Base-by-base conservation (phyloP, 805 yeast genomes). In the Nadsonia fulvescens region DNA sequence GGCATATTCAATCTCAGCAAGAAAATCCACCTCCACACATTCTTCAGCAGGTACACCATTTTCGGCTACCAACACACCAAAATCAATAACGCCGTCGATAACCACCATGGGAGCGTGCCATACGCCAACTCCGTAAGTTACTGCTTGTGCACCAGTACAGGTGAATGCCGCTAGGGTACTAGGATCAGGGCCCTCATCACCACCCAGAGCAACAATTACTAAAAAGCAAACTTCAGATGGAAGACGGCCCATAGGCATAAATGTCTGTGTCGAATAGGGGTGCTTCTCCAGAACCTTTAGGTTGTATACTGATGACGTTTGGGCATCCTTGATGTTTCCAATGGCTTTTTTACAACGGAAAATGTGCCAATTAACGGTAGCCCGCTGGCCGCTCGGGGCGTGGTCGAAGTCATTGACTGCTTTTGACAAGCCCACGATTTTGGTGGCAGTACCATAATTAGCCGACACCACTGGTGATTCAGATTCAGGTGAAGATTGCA, bases 51-150 rank as follows among this genome's bases (percentile, higher is more conserved):
- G 57, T 5, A 76, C 70, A 1, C 79, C 86, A 36, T 77, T 78
- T 40, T 83, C 95, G 43, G 75, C 75, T 16, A 79, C 72, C 28
- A 82, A 53, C n/a, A 86, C 95, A 3, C 79, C 83, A 51, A 83
- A 86, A 42, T 86, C 93, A 8, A 72, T 51, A 4, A 54, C 53
- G 14, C 63, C 67, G 17, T 70, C 73, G 6, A 81, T 47, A 2
- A 79, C 86, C 12, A 86, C 73, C 96, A 83, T 83, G 3, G 96
- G 95, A 0, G 95, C 93, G 46, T 83, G 96, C 96, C 96, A 83
- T 4, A 73, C 66, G 1, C 75, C 79, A 5, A 63, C 66, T 0
- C 82, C 91, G 46, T 82, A 82, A 0, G 94, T 83, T 4, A 83
- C 81, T 0, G 93, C 77, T 43, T 82, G 93, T 44, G 77, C 72